Percentiles rank a stretch among this genome's conserved stretches.
Conservation (phyloP, 2,329 filamentous ascomycete genomes). For the Colletotrichum sojae region DNA sequence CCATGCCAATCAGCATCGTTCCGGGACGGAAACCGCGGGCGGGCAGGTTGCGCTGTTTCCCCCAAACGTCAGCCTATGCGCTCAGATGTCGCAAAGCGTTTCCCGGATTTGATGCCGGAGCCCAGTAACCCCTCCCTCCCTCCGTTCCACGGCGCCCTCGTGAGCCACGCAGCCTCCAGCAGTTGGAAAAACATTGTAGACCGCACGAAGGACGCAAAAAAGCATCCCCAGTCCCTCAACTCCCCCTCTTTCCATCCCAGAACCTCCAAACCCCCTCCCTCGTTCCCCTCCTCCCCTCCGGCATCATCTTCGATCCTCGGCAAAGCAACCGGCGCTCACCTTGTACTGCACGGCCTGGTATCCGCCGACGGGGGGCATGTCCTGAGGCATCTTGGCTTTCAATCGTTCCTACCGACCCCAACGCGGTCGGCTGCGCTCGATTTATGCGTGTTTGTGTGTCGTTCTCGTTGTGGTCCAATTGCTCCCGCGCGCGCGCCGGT, state of each 20-base stretch:
- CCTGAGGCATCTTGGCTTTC: constrained; percentile 85
- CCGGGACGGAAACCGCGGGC: constrained; percentile 90
- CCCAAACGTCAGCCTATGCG: constrained; percentile 41
- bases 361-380: constrained; percentile 95
- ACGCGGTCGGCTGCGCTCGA: constrained; percentile 38
- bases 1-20: constrained; percentile 82
- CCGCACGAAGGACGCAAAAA: too few relatives aligned
- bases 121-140: not conserved
- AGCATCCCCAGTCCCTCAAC: not conserved
- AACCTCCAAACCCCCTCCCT: not conserved
- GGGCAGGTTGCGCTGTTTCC: constrained; percentile 86
- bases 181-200: too few relatives aligned
- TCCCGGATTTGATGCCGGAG: constrained; percentile 2
- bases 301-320: too few relatives aligned
- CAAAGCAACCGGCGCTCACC: constrained; percentile 64
- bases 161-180: too few relatives aligned
- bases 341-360: constrained; percentile 98
- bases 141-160: not conserved
- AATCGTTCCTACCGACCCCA: constrained; percentile 41
- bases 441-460: constrained; percentile 2
- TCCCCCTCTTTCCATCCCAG: not conserved
- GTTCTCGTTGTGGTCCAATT: constrained; percentile 15
- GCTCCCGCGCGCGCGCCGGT: constrained; percentile 14
- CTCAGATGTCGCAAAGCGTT: not conserved
- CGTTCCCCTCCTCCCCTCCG: not conserved